Evolutionary conservation across 2,329 filamentous ascomycete species (phyloP).

Genomic region (Neophaeococcomyces mojaviensis): DNA sequence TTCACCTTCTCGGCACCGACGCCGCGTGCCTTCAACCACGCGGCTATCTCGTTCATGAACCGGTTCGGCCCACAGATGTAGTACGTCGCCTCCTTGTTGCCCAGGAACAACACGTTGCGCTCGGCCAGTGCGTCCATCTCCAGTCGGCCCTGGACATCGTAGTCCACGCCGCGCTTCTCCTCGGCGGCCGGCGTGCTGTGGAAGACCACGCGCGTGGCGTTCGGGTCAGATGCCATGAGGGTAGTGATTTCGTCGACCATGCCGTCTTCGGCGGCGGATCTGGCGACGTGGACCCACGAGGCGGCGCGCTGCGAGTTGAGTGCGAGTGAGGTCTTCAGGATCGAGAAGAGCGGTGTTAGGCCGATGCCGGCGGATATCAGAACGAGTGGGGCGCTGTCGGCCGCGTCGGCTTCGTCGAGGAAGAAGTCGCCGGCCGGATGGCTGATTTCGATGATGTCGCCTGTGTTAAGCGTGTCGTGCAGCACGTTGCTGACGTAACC

Average conservation of each 20-base stretch:
- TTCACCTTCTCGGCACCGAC: constrained; percentile 54
- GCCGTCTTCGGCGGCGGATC: constrained; percentile 39
- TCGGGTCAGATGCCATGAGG: constrained; percentile 36
- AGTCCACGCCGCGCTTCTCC: constrained; percentile 49
- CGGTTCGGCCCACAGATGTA: constrained; percentile 62
- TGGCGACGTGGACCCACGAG: constrained; percentile 55
- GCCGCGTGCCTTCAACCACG: constrained; percentile 47
- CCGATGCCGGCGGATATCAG: constrained; percentile 57
- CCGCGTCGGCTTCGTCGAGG: constrained; percentile 35
- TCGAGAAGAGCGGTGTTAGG: constrained; percentile 53
- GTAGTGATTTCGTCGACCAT: constrained; percentile 48
- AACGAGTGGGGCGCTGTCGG: constrained; percentile 44
- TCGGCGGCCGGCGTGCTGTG: constrained; percentile 42
- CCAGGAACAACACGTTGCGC: constrained; percentile 50
- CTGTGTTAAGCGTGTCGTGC: constrained; percentile 53
- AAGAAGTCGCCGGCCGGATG: constrained; percentile 60
- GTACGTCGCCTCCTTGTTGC: constrained; percentile 53
- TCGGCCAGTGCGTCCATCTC: constrained; percentile 52
- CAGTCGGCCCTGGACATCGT: constrained; percentile 52
- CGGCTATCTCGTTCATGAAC: constrained; percentile 60
- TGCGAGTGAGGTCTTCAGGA: constrained; percentile 44
- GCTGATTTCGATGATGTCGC: constrained; percentile 57
- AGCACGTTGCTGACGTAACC: constrained; percentile 65
- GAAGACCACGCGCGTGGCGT: constrained; percentile 51
- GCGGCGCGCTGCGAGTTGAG: constrained; percentile 35